phyloP scores from a whole-genome alignment of 176 grass and related monocot species.

The Rhipidocladum racemiflorum region DNA sequence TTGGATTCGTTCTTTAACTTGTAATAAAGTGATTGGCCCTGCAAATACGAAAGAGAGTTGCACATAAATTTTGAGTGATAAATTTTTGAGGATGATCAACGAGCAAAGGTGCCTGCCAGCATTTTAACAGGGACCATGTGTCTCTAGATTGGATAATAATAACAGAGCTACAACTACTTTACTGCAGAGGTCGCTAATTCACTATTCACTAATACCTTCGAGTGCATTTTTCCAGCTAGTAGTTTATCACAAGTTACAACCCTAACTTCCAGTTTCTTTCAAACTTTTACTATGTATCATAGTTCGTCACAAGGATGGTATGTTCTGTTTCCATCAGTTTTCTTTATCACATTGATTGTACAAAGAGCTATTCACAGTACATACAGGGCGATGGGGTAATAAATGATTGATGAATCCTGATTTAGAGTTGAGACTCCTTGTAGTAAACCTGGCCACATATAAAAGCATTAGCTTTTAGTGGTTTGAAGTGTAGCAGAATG shows the following conservation, averaged over 20 bases:
- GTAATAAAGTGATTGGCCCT: too few relatives aligned
- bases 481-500: neutral
- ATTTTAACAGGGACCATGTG: too few relatives aligned
- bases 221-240: neutral
- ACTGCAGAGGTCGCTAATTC: neutral
- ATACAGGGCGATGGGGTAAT: neutral
- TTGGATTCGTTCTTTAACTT: too few relatives aligned
- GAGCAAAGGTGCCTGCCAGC: too few relatives aligned
- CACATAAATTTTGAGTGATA: too few relatives aligned
- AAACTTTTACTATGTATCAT: neutral
- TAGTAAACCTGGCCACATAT: conserved; percentile 45
- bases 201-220: neutral
- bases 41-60: too few relatives aligned
- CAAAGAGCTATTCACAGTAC: conserved; percentile 33
- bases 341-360: conserved; percentile 1
- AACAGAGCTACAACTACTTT: neutral
- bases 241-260: neutral
- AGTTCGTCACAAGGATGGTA: neutral
- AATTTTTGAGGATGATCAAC: too few relatives aligned
- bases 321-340: neutral
- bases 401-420: neutral
- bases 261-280: neutral
- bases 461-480: conserved; percentile 12
- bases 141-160: neutral
- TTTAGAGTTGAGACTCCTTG: conserved; percentile 12